phyloP scores from a whole-genome alignment of 306 rosid genomes.

The Rosa rugosa region DNA sequence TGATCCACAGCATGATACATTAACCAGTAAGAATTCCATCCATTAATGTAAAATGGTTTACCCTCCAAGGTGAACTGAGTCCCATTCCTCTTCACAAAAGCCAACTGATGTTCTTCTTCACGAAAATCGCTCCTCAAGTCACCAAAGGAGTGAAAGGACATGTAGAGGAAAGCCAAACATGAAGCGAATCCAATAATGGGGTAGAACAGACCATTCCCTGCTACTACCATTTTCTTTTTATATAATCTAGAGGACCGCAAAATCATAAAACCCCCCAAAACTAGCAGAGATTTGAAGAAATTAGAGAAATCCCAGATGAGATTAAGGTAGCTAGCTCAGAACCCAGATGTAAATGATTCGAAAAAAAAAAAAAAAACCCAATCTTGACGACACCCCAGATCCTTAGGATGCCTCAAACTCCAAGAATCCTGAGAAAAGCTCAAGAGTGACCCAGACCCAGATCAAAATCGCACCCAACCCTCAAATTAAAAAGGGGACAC shows the following conservation, averaged over 20 bases:
- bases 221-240: slow-evolving; percentile 52
- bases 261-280: slow-evolving; percentile 28
- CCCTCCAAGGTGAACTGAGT: slow-evolving; percentile 73
- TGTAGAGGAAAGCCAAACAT: slow-evolving; percentile 61
- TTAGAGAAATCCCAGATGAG: slow-evolving; percentile 32
- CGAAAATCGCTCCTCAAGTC: slow-evolving; percentile 40
- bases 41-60: slow-evolving; percentile 70
- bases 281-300: slow-evolving; percentile 33
- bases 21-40: slow-evolving; percentile 98
- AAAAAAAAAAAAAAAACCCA: slow-evolving; percentile 11
- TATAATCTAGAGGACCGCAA: not conserved
- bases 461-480: not conserved
- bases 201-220: slow-evolving; percentile 60
- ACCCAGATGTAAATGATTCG: slow-evolving; percentile 26
- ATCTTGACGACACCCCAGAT: slow-evolving; percentile 37
- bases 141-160: slow-evolving; percentile 55
- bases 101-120: slow-evolving; percentile 36
- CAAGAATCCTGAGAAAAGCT: not conserved
- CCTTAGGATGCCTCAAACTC: slow-evolving; percentile 30
- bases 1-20: slow-evolving; percentile 77
- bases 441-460: slow-evolving; percentile 10
- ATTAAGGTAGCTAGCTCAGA: slow-evolving; percentile 1
- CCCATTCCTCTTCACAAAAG: slow-evolving; percentile 79
- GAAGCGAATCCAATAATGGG: slow-evolving; percentile 76
- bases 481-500: not conserved